phyloP scores from a whole-genome alignment of 73 alveolate genomes.

The Tetrahymena borealis region DNA sequence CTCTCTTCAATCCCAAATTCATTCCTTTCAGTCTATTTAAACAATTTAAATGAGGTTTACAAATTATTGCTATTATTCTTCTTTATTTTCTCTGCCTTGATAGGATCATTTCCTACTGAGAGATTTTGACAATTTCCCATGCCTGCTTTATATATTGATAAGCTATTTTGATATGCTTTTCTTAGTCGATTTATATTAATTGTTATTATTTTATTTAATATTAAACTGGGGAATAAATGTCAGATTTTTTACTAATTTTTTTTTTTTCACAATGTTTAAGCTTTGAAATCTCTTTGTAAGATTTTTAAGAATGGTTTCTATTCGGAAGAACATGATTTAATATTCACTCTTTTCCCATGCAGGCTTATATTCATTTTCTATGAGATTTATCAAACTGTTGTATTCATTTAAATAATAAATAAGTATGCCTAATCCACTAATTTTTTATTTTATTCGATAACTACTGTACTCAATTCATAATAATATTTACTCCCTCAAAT shows the following conservation, averaged over 20 bases:
- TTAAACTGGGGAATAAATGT: not conserved
- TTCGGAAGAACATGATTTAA: not conserved
- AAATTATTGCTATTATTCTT: not conserved
- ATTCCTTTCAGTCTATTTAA: not conserved
- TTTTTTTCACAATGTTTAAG: not conserved
- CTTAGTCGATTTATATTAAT: not conserved
- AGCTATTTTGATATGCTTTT: not conserved
- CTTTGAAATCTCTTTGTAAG: not conserved
- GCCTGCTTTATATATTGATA: not conserved
- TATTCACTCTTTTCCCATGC: not conserved
- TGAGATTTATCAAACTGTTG: no score
- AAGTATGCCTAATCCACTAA: no score
- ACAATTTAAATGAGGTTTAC: not conserved
- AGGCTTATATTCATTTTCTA: not conserved
- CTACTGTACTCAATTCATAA: no score
- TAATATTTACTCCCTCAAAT: no score
- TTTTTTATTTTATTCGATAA: no score
- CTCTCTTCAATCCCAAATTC: no score
- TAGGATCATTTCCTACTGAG: slow-evolving; percentile 1
- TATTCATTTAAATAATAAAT: no score
- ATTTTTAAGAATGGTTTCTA: not conserved
- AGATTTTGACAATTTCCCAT: not conserved
- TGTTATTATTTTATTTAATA: not conserved
- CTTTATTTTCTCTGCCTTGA: not conserved
- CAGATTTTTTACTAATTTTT: not conserved